Evolutionary conservation across 371 early-diverging fungal genomes (phyloP).

Genomic region (Lichtheimia ramosa): DNA sequence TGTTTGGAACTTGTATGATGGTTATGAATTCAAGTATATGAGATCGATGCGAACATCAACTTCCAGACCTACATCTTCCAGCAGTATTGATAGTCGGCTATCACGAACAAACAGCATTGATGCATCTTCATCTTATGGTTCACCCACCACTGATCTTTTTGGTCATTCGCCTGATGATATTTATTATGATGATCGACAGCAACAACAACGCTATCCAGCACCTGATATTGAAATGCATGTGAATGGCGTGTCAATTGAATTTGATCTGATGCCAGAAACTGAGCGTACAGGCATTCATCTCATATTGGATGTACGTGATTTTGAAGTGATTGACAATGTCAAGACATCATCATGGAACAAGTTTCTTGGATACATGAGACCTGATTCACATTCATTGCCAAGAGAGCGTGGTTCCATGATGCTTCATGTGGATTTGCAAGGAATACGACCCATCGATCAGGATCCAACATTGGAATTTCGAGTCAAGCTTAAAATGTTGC

Average conservation of each 20-base stretch:
- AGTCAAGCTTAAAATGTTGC: slow-evolving; percentile 68
- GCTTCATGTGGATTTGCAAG: slow-evolving; percentile 64
- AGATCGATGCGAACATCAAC: slow-evolving; percentile 5
- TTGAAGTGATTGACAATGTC: slow-evolving; percentile 82
- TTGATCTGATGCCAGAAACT: slow-evolving; percentile 55
- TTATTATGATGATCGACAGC: neutral
- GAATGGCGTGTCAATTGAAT: slow-evolving; percentile 51
- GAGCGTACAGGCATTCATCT: slow-evolving; percentile 52
- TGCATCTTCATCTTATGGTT: slow-evolving; percentile 1
- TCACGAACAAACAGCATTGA: slow-evolving; percentile 15
- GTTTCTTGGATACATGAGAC: slow-evolving; percentile 67
- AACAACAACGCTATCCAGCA: slow-evolving; percentile 19
- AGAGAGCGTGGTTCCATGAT: slow-evolving; percentile 67
- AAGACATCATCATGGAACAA: slow-evolving; percentile 77
- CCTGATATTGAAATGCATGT: slow-evolving; percentile 61
- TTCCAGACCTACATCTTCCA: slow-evolving; percentile 2
- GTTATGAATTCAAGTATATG: slow-evolving; percentile 53
- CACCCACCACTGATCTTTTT: neutral
- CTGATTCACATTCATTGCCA: slow-evolving; percentile 52
- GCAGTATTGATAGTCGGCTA: slow-evolving; percentile 3
- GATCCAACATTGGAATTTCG: slow-evolving; percentile 61
- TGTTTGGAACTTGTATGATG: slow-evolving; percentile 65
- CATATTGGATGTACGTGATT: slow-evolving; percentile 53
- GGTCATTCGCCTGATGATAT: slow-evolving; percentile 2
- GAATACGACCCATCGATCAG: slow-evolving; percentile 59